Percentiles rank a stretch among this genome's conserved stretches.
Evolutionary conservation across 164 flowering plant species (phyloP).

Genomic region (Aristolochia contorta): DNA sequence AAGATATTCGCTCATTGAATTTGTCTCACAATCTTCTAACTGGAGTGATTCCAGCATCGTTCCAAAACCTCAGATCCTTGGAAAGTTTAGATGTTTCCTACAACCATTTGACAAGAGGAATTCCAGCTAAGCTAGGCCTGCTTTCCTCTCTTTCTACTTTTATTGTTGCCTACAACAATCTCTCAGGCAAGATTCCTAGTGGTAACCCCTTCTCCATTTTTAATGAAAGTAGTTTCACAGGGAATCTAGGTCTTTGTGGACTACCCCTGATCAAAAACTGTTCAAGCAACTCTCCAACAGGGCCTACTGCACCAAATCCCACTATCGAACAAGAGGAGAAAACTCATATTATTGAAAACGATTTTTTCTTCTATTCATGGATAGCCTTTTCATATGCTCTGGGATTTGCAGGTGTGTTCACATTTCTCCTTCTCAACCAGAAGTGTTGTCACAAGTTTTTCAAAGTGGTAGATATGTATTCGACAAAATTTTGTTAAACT

Average conservation of each 20-base stretch:
- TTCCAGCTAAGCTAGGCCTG: neutral
- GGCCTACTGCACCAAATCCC: no score
- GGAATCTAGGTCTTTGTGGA: constrained; percentile 8
- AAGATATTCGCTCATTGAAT: constrained; percentile 5
- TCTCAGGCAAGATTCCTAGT: neutral
- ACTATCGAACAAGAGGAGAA: neutral
- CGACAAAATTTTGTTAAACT: no score
- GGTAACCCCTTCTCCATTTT: neutral
- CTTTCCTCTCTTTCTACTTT: constrained; percentile 9
- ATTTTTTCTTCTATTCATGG: constrained; percentile 4
- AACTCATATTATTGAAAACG: neutral
- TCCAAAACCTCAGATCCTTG: neutral
- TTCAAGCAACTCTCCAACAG: neutral
- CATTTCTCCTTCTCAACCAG: neutral
- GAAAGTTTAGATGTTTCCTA: constrained; percentile 9
- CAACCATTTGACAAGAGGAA: constrained; percentile 1
- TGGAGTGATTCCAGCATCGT: constrained; percentile 1
- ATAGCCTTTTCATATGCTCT: constrained; percentile 3
- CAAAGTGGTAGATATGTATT: neutral
- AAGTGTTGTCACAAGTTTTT: constrained; percentile 6
- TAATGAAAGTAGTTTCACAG: neutral
- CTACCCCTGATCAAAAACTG: neutral
- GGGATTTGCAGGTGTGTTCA: constrained; percentile 6
- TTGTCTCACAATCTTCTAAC: constrained; percentile 3
- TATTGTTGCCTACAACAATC: constrained; percentile 1